Base-by-base conservation (phyloP, 257 asterid genomes). In the Rubia yunnanensis region DNA sequence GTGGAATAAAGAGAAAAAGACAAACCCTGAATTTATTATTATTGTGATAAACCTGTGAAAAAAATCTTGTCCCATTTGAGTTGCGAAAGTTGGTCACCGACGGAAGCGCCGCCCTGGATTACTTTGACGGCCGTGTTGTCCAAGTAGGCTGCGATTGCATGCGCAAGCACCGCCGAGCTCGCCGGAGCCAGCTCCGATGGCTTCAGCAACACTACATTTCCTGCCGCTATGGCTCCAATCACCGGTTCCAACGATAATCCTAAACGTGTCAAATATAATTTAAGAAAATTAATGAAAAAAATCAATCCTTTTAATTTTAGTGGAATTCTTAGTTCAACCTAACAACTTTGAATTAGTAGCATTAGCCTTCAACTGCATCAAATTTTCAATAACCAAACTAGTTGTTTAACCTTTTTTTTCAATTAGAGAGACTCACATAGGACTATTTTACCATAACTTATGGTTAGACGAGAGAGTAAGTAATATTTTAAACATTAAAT, bases 201-300 rank as follows among this genome's bases (percentile, higher is more conserved):
- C 38, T 91, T 91, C 31, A 91, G n/a, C 3, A 82, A 86, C 18
- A 65, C 85, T 6, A 76, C 77, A 38, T 88, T 88, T 18, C 98
- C 98, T 7, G 98, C 91, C 5, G 91, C 90, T 18, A 91, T 83
- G 35, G 98, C 98, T 70, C 98, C 98, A 52, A 91, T 70, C 13
- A 91, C 38, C 58, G 91, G 81, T 58, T 91, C 98, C 80, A 91
- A 38, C 22, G 95, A 81, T 53, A 91, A 35, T 53, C 98, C 97
- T 90, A 61, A 28, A 53, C 49, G 27, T 23, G 8, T 14, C 20
- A 35, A 3, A 35, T 35, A 3, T 23, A 23, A 11, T 39, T 35
- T 24, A n/a, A n/a, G n/a, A n/a, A n/a, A n/a, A n/a, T n/a, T n/a
- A n/a, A n/a, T n/a, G n/a, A n/a, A n/a, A n/a, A n/a, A n/a, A n/a